Conservation (phyloP, 352 stramenopile genomes). For the Thraustotheca clavata region DNA sequence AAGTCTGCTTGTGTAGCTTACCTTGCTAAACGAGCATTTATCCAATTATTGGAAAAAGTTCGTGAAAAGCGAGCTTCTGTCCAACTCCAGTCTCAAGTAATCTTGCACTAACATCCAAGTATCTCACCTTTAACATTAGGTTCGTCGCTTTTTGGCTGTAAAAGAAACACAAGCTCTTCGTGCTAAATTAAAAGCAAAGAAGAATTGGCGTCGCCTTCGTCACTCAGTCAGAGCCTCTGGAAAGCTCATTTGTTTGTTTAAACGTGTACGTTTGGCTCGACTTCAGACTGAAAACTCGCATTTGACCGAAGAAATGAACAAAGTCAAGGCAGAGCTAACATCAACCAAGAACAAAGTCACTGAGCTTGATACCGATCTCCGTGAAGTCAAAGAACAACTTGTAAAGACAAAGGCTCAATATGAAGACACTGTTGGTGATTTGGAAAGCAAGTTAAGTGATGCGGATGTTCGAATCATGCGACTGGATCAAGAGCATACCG, state of each 20-base stretch:
- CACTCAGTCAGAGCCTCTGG: neutral
- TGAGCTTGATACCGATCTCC: neutral
- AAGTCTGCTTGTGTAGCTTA: constrained; percentile 68
- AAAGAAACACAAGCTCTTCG: neutral
- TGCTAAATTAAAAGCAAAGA: neutral
- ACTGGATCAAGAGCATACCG: neutral
- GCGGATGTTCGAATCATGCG: neutral
- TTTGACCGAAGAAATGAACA: neutral
- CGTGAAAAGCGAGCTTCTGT: constrained; percentile 33
- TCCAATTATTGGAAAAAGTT: constrained; percentile 59
- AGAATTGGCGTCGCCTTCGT: neutral
- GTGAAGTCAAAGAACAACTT: too few species aligned
- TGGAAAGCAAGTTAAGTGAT: neutral
- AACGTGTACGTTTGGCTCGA: too few species aligned
- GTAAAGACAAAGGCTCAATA: too few species aligned
- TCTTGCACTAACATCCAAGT: too few species aligned
- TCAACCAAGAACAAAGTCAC: neutral
- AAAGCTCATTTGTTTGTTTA: too few species aligned
- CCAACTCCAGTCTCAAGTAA: constrained; percentile 3
- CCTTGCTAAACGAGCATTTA: constrained; percentile 60
- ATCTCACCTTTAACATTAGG: too few species aligned
- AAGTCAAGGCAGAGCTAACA: neutral
- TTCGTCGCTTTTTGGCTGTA: too few species aligned
- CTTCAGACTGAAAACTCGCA: neutral
- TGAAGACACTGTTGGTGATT: too few species aligned